These are phyloP conservation scores for Aspergillus niger DNA, from an alignment of 2,329 filamentous ascomycete species.

Conservation along the genomic window DNA sequence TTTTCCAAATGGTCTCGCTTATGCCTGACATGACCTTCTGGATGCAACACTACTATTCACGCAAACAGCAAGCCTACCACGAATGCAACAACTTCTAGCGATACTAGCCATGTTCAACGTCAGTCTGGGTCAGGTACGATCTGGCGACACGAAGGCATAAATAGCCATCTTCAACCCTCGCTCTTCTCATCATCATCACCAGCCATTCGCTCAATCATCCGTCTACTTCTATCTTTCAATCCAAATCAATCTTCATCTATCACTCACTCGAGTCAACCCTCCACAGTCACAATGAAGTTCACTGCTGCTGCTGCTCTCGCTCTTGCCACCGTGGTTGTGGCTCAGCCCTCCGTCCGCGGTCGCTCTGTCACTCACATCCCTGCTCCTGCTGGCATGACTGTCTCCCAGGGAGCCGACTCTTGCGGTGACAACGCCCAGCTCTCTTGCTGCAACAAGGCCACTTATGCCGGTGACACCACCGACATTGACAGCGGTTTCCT, in stretches of 20 bases:
- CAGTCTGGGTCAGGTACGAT: not conserved
- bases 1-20: not conserved
- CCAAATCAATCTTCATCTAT: not conserved
- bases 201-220: not conserved
- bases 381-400: constrained; percentile 32
- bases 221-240: not conserved
- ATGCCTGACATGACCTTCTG: not conserved
- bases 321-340: constrained; percentile 21
- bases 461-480: constrained; percentile 35
- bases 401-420: constrained; percentile 36
- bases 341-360: constrained; percentile 12
- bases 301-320: constrained; percentile 31
- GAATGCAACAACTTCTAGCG: not conserved
- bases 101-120: not conserved
- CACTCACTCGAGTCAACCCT: not conserved
- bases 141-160: not conserved
- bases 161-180: not conserved
- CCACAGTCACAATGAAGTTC: constrained; percentile 35
- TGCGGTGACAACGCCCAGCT: constrained; percentile 40
- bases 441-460: constrained; percentile 42
- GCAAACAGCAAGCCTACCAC: not conserved
- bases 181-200: not conserved
- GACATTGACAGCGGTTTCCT: constrained; percentile 33
- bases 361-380: constrained; percentile 23
- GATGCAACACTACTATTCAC: not conserved